Conservation (phyloP, 441 rosid genomes). For the Manihot esculenta region DNA sequence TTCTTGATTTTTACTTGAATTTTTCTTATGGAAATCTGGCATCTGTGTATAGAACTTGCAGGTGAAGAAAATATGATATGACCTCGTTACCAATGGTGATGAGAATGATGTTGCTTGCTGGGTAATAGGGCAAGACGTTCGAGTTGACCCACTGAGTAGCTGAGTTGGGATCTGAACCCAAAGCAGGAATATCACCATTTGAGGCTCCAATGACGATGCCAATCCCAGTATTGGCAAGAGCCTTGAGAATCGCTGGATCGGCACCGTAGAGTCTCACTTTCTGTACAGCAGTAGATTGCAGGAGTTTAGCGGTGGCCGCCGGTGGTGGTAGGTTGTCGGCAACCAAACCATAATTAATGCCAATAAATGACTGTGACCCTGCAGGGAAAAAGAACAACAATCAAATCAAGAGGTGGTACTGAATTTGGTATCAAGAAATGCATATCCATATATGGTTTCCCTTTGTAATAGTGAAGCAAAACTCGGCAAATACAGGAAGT, state of each 20-base stretch:
- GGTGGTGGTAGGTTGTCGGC: conserved; percentile 97
- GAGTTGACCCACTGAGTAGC: conserved; percentile 82
- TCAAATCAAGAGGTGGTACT: background rate
- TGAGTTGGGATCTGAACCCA: conserved; percentile 74
- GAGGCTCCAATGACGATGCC: conserved; percentile 77
- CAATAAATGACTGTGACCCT: conserved; percentile 79
- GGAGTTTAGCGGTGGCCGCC: conserved; percentile 66
- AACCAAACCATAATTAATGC: conserved; percentile 85
- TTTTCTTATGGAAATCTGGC: background rate
- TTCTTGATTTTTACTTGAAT: too few relatives aligned
- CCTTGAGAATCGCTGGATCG: conserved; percentile 71
- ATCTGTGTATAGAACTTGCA: background rate
- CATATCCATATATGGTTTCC: too few relatives aligned
- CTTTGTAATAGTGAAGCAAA: background rate
- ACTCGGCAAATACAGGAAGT: background rate
- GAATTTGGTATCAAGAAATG: background rate
- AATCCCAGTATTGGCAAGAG: conserved; percentile 74
- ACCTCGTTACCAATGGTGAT: conserved; percentile 95
- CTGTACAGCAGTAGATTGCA: conserved; percentile 63
- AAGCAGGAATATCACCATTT: conserved; percentile 75
- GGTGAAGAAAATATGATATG: background rate
- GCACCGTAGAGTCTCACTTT: conserved; percentile 84
- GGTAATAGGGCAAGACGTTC: conserved; percentile 72
- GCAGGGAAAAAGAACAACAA: conserved; percentile 10
- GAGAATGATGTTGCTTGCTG: conserved; percentile 75